Conservation (phyloP, 2,329 filamentous ascomycete genomes). For the Phaeophleospora eucalypticola region DNA sequence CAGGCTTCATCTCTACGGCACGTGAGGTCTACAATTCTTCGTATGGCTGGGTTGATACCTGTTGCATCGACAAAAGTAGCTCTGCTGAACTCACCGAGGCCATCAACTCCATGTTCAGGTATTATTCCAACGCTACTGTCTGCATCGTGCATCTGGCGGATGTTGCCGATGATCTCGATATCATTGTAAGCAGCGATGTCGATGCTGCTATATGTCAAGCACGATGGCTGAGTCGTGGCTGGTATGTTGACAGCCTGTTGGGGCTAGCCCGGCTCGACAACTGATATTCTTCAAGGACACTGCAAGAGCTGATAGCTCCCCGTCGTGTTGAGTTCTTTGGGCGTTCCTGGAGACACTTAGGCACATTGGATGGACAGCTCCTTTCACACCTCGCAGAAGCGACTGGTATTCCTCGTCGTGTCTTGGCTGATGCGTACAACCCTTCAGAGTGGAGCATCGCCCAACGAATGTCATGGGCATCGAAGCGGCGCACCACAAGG, state of each 20-base stretch:
- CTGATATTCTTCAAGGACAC: too few species aligned
- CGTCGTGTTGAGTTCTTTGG: background rate
- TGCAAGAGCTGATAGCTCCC: background rate
- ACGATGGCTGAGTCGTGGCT: too few species aligned
- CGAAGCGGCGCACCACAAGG: background rate
- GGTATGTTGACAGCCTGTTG: too few species aligned
- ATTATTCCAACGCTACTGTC: constrained; percentile 13
- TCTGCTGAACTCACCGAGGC: constrained; percentile 13
- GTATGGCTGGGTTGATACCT: constrained; percentile 20
- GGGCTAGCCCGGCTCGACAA: too few species aligned
- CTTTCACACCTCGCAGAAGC: too few species aligned
- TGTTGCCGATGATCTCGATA: background rate
- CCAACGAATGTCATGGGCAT: background rate
- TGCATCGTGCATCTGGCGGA: constrained; percentile 17
- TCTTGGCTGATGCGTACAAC: too few species aligned
- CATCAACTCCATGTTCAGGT: too few species aligned
- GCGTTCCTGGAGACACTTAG: too few species aligned
- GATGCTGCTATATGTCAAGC: too few species aligned
- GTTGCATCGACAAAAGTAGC: constrained; percentile 20
- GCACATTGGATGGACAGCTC: too few species aligned
- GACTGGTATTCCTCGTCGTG: too few species aligned
- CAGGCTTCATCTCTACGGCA: background rate
- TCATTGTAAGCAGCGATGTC: too few species aligned
- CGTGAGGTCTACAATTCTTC: background rate
- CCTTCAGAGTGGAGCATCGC: background rate